Evolutionary conservation across 148 eudicot species (phyloP).

Genomic region (Chenopodium berlandieri): DNA sequence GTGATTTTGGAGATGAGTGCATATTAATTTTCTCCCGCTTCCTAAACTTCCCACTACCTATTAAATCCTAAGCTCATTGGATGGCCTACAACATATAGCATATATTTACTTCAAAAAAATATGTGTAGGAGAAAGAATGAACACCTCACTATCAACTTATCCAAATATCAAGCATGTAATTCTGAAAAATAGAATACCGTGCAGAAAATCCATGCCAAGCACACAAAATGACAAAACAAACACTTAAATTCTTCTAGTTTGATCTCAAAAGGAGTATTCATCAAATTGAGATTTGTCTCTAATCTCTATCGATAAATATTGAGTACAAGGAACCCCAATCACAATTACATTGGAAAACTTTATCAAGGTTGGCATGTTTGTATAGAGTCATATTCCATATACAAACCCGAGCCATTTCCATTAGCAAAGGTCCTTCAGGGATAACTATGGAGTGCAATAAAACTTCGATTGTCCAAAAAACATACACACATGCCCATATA

Average conservation of each 20-base stretch:
- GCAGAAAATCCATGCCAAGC: not conserved
- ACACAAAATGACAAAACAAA: not conserved
- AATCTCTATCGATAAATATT: not conserved
- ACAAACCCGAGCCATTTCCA: not conserved
- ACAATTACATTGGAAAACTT: not conserved
- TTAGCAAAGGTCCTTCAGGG: not conserved
- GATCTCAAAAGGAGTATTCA: not conserved
- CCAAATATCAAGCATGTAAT: not conserved
- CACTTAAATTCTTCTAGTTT: not conserved
- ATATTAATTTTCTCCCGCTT: not conserved
- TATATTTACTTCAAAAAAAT: too few species aligned
- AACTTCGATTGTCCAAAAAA: not conserved
- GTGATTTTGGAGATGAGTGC: not conserved
- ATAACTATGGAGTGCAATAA: not conserved
- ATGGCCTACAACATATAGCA: too few species aligned
- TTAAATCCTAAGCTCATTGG: not conserved
- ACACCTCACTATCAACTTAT: not conserved
- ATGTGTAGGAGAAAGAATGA: not conserved
- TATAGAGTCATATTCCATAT: not conserved
- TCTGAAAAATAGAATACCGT: not conserved
- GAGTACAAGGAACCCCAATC: not conserved
- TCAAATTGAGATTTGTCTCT: not conserved
- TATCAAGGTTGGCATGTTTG: not conserved
- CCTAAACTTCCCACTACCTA: not conserved
- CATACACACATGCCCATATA: not conserved